These are phyloP conservation scores for Dictyostelium brefeldianum DNA, from an alignment of 78 protist genomes.

Conservation along the genomic window DNA sequence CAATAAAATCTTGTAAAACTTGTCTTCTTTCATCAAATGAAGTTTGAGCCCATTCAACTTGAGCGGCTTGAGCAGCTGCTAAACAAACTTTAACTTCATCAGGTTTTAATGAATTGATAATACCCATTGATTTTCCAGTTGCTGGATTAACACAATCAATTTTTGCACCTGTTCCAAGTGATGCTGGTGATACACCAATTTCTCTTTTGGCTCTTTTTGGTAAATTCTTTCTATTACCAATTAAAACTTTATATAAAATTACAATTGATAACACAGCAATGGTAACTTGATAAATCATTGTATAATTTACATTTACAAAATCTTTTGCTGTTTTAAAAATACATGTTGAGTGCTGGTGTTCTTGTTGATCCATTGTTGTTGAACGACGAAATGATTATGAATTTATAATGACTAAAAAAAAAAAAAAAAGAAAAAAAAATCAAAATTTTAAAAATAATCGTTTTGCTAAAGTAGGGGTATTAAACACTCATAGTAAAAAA, in stretches of 20 bases:
- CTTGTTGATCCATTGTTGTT: background rate
- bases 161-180: conserved; percentile 40
- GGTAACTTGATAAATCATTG: background rate
- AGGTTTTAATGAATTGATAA: conserved; percentile 52
- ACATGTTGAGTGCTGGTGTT: background rate
- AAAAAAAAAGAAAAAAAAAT: background rate
- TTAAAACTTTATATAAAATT: conserved; percentile 3
- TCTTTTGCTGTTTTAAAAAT: background rate
- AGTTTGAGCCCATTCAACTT: conserved; percentile 79
- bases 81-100: conserved; percentile 68
- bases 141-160: conserved; percentile 83
- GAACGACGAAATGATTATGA: too few species aligned
- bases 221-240: conserved; percentile 1
- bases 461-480: too few species aligned
- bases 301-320: background rate
- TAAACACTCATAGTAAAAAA: too few species aligned
- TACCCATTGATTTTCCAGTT: conserved; percentile 75
- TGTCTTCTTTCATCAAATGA: conserved; percentile 77
- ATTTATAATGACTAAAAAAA: background rate
- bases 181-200: conserved; percentile 66
- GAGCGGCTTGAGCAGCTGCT: conserved; percentile 61
- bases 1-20: conserved; percentile 75
- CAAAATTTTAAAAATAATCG: background rate
- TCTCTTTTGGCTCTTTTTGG: conserved; percentile 35
- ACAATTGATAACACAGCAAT: conserved; percentile 13